These are phyloP conservation scores for Pholiota conissans DNA, from an alignment of 768 basidiomycete species.

Conservation along the genomic window DNA sequence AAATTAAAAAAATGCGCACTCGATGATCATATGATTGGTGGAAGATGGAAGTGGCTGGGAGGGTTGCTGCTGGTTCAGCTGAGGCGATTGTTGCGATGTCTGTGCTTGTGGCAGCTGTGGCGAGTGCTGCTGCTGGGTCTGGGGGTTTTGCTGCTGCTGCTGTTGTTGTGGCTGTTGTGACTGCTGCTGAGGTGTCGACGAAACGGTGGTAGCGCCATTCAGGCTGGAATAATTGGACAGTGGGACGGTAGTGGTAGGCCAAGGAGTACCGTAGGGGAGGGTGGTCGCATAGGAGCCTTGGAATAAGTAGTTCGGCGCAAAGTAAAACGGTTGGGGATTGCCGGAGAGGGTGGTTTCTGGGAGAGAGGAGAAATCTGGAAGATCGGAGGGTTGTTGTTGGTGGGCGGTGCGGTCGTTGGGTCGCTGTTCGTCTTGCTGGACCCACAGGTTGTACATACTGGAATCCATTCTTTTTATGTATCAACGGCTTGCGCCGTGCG, in stretches of 20 bases:
- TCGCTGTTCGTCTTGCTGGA: slow-evolving; percentile 32
- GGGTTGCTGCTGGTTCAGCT: slow-evolving; percentile 29
- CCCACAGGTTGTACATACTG: slow-evolving; percentile 45
- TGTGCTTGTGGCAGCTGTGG: slow-evolving; percentile 16
- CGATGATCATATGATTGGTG: slow-evolving; percentile 58
- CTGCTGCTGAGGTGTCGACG: slow-evolving; percentile 27
- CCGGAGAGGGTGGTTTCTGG: slow-evolving; percentile 31
- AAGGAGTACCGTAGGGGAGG: slow-evolving; percentile 53
- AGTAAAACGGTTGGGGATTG: slow-evolving; percentile 41
- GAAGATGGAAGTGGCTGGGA: slow-evolving; percentile 27
- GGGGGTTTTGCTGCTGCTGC: too few species aligned
- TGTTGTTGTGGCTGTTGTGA: too few species aligned
- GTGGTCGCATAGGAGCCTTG: slow-evolving; percentile 44
- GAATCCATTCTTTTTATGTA: slow-evolving; percentile 35
- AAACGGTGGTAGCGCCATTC: slow-evolving; percentile 67
- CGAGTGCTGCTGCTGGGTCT: slow-evolving; percentile 19
- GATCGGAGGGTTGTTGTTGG: slow-evolving; percentile 34
- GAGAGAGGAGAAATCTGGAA: slow-evolving; percentile 30
- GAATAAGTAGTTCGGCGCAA: slow-evolving; percentile 38
- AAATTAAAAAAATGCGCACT: slow-evolving; percentile 46
- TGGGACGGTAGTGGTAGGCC: slow-evolving; percentile 48
- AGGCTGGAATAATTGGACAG: slow-evolving; percentile 76
- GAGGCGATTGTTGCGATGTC: slow-evolving; percentile 24
- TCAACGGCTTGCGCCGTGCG: slow-evolving; percentile 1
- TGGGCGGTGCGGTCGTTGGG: slow-evolving; percentile 2